Evolutionary conservation across 169 alveolate species (phyloP), one percentile per base, ranked within the genome.

Genomic region (Cryptosporidium bovis): DNA sequence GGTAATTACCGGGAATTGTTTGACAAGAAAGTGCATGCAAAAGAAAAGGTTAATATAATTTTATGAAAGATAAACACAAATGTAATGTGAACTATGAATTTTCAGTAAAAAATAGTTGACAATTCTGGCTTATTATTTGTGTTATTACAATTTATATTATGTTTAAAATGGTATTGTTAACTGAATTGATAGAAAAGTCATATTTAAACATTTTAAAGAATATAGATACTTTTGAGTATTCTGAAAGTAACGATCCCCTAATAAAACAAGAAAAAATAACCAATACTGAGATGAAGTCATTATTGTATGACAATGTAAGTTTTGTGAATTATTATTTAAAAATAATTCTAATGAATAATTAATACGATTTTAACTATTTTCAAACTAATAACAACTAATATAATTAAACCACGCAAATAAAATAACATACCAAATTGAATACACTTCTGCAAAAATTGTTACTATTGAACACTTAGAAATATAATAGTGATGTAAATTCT

Each of bases 121-220:
- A 15, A 50, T 15, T 50, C 58, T 50, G n/a, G 13, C 27, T 24
- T 24, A 24, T 24, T 24, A 24, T 24, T 24, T 24, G 0, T 0
- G 27, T 24, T 24, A 24, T 24, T 24, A 24, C 27, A 24, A 24
- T 24, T 24, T 24, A 24, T 24, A 24, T 24, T 24, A 24, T 24
- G 27, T 24, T 24, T 24, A 24, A 24, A 46, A 77, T 77, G 87
- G 46, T 44, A 3, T 29, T 60, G 40, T 5, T 77, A 34, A 33
- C 87, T 6, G 87, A 77, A 6, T 77, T 77, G 20, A 77, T 77
- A 46, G 87, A 77, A 77, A 77, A 60, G 4, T 60, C 71, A 2
- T 77, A 77, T 53, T 60, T 77, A 20, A 62, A 60, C 64, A 60
- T 62, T 56, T 31, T 77, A 15, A 77, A 77, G 40, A 77, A 60